A percentile compares a stretch with the other conserved stretches of the same genome.
phyloP scores from a whole-genome alignment of 257 asterid species.

The Solanum dulcamara region DNA sequence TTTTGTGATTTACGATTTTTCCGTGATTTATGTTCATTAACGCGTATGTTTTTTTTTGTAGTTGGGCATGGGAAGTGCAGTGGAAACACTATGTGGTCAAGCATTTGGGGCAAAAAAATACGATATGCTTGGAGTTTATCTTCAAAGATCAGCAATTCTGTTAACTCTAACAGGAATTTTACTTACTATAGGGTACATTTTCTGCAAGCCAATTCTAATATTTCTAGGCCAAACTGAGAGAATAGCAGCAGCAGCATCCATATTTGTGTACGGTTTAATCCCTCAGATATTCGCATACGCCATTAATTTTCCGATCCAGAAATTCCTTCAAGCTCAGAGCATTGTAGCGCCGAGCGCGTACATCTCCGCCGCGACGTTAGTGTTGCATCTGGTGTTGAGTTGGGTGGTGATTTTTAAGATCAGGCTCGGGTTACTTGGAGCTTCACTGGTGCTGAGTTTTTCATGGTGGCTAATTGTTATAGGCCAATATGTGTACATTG shows the following conservation, averaged over 20 bases:
- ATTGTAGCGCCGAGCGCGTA: conserved; percentile 6
- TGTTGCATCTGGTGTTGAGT: not conserved
- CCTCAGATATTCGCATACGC: conserved; percentile 7
- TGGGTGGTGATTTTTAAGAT: conserved; percentile 1
- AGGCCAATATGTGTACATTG: not conserved
- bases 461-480: conserved; percentile 9
- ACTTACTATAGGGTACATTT: not conserved
- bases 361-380: not conserved
- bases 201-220: not conserved
- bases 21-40: not conserved
- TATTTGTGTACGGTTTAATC: conserved; percentile 4
- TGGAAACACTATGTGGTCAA: conserved; percentile 14
- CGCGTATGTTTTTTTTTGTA: not conserved
- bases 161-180: not conserved
- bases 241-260: not conserved
- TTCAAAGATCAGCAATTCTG: conserved; percentile 5
- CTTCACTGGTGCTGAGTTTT: not conserved
- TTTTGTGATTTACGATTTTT: not conserved
- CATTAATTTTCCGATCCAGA: not conserved
- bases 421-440: conserved; percentile 1
- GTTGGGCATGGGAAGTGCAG: conserved; percentile 17
- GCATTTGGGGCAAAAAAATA: conserved; percentile 8
- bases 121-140: conserved; percentile 4
- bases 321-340: conserved; percentile 9
- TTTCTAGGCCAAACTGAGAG: conserved; percentile 2